Base-by-base conservation (phyloP, 2,329 filamentous ascomycete genomes). In the Beauveria sp. region DNA sequence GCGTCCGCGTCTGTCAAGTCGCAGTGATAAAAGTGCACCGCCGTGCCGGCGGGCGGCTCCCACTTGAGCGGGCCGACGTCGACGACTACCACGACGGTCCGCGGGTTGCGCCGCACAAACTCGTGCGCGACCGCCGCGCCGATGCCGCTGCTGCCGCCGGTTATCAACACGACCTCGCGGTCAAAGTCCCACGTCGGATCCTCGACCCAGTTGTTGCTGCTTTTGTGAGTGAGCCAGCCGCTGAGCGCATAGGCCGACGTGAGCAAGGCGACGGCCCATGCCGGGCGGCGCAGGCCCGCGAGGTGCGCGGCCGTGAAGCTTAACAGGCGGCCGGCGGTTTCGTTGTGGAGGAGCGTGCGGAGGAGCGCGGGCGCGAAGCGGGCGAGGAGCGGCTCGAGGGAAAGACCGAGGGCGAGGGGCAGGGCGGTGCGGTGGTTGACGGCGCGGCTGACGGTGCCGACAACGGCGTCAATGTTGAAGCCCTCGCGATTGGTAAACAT, bases 141-240 rank as follows among this genome's bases (percentile, higher is more conserved):
- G 46, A 78, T 75, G 18, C 76, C 76, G 50, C 71, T 70, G 64
- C 74, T 76, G 8, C 72, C 75, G 18, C 75, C 72, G 2, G 75
- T 77, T 6, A 77, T 68, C 1, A 77, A 65, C 1, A 76, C 72
- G 16, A 77, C 66, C 60, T 77, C 75, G 20, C 70, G 66, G n/a
- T 69, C 64, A 71, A 73, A 76, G 62, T 74, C 62, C 70, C 71
- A 70, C 24, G 60, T 55, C 5, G 42, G 30, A 24, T 64, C 64
- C 4, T 43, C 47, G 42, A 66, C 63, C 68, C 68, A 69, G 54
- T 70, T 70, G 62, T 70, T 70, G 28, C 66, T 61, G 4, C 64
- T 56, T 45, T 64, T 62, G n/a, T 62, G 64, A 46, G 68, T 67
- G 34, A 70, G 63, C 42, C 65, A 68, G 3, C 65, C 49, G 34